Evolutionary conservation across 805 yeast genomes (phyloP).

Genomic region (Starmera quercuum): DNA sequence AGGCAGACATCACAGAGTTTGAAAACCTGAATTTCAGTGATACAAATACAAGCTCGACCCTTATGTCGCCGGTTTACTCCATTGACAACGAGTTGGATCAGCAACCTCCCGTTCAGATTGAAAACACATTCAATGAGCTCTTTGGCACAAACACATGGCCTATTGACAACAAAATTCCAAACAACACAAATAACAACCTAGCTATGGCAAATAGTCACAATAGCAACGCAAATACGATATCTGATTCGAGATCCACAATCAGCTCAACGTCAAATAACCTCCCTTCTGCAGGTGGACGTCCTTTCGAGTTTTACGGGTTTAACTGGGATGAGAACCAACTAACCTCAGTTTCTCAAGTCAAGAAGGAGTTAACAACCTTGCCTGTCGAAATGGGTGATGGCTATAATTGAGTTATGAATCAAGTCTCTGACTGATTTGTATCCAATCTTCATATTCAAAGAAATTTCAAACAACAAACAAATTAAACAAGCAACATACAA

Average conservation of each 20-base stretch:
- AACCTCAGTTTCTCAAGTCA: neutral
- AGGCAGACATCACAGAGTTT: slow-evolving; percentile 2
- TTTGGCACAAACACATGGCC: neutral
- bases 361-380: neutral
- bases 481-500: too few species aligned
- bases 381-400: neutral
- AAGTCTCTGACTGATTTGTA: too few species aligned
- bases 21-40: slow-evolving; percentile 11
- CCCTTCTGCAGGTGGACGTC: neutral
- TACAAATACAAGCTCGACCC: slow-evolving; percentile 8
- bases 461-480: too few species aligned
- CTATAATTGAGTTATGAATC: neutral
- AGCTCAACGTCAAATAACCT: neutral
- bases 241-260: too few species aligned
- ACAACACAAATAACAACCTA: too few species aligned
- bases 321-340: slow-evolving; percentile 1
- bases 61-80: slow-evolving; percentile 13
- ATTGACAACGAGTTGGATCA: slow-evolving; percentile 4
- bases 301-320: slow-evolving; percentile 1
- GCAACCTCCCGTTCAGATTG: neutral
- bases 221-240: neutral
- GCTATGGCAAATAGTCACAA: too few species aligned
- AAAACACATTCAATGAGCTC: neutral
- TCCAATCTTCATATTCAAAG: too few species aligned
- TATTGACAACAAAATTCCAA: too few species aligned